phyloP scores from a whole-genome alignment of 768 basidiomycete species.

The Naganishia kalamii region DNA sequence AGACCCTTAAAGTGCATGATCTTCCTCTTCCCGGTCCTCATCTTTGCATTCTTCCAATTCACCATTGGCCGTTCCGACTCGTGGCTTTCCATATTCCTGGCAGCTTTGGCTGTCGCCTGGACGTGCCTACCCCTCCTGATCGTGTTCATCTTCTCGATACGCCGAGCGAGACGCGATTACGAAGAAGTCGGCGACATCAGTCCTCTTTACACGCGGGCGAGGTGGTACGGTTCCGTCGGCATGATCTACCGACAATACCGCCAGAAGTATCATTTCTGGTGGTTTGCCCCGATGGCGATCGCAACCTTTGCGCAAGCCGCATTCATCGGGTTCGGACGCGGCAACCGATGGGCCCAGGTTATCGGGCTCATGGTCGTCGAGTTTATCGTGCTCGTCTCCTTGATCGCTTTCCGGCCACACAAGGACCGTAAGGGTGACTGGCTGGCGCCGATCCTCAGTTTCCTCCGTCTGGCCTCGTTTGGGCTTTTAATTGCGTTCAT shows the following conservation, averaged over 20 bases:
- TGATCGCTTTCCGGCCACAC: conserved; percentile 58
- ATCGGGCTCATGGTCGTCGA: conserved; percentile 64
- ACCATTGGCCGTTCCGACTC: conserved; percentile 67
- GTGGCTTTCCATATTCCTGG: conserved; percentile 73
- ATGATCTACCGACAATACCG: conserved; percentile 57
- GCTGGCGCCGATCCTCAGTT: conserved; percentile 60
- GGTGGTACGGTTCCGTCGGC: conserved; percentile 43
- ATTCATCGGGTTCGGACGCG: conserved; percentile 57
- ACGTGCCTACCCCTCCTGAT: conserved; percentile 54
- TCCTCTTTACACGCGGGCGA: conserved; percentile 57
- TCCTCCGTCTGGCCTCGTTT: conserved; percentile 63
- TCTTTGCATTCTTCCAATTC: conserved; percentile 86
- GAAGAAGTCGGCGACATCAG: conserved; percentile 47
- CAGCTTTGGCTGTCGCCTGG: conserved; percentile 61
- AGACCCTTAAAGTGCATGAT: conserved; percentile 55
- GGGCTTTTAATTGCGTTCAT: conserved; percentile 73
- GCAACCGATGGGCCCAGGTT: conserved; percentile 63
- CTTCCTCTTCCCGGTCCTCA: conserved; percentile 61
- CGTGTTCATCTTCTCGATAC: conserved; percentile 53
- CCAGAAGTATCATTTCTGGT: conserved; percentile 58
- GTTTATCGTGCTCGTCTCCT: conserved; percentile 53
- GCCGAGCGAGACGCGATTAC: conserved; percentile 47
- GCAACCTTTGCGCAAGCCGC: conserved; percentile 63
- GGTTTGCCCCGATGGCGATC: conserved; percentile 57
- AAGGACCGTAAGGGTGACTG: conserved; percentile 65